Conservation (phyloP, 2,329 filamentous ascomycete species). For the Pyrenophora tritici-repentis region DNA sequence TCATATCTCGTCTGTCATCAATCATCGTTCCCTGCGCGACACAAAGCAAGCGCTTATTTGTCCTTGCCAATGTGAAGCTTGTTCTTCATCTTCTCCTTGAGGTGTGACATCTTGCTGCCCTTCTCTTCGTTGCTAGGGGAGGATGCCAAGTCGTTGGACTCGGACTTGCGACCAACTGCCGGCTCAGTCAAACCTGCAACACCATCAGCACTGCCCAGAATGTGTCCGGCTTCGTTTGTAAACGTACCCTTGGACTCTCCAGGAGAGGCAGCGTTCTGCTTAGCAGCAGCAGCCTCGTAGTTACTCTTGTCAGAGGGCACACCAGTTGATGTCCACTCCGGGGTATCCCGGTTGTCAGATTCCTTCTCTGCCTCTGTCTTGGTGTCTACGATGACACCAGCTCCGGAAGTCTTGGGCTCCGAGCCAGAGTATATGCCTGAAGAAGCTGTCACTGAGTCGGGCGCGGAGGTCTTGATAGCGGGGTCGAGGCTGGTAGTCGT, state of each 20-base stretch:
- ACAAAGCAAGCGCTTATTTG: conserved; percentile 21
- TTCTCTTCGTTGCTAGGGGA: conserved; percentile 24
- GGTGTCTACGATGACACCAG: conserved; percentile 17
- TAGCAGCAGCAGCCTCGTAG: conserved; percentile 69
- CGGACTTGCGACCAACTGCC: conserved; percentile 54
- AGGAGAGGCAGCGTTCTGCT: conserved; percentile 6
- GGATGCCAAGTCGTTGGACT: conserved; percentile 25
- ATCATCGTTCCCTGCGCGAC: not conserved
- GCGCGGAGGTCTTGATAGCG: conserved; percentile 19
- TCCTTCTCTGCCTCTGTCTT: conserved; percentile 29
- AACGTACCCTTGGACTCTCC: conserved; percentile 55
- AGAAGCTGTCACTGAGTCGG: conserved; percentile 17
- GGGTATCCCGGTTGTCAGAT: conserved; percentile 44
- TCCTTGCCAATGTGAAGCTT: conserved; percentile 63
- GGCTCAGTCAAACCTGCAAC: conserved; percentile 58
- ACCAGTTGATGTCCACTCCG: conserved; percentile 59
- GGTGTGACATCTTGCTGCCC: conserved; percentile 54
- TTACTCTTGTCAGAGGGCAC: conserved; percentile 55
- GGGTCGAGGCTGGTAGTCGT: conserved; percentile 13
- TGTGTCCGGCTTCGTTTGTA: conserved; percentile 19
- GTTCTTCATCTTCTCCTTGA: conserved; percentile 70
- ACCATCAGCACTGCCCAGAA: conserved; percentile 42
- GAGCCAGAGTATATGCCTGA: conserved; percentile 11
- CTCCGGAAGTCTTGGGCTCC: conserved; percentile 20
- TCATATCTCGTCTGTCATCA: conserved; percentile 25